Evolutionary conservation across 352 stramenopile genomes (phyloP).

Genomic region (Aphanomyces euteiches): DNA sequence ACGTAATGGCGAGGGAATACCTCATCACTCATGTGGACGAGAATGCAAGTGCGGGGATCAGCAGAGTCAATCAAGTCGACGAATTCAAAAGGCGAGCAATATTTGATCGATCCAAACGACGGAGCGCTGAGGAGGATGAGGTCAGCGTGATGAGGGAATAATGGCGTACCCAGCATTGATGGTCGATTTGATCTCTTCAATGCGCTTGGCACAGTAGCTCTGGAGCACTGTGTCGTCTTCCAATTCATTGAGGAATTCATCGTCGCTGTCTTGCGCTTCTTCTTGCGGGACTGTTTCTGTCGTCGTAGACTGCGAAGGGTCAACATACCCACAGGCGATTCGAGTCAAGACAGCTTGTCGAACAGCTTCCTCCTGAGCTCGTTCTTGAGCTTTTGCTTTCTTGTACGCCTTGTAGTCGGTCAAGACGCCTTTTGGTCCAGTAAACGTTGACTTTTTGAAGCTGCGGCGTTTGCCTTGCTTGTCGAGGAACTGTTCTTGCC

Average conservation of each 20-base stretch:
- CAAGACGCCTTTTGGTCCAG: constrained; percentile 75
- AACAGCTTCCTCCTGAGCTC: constrained; percentile 42
- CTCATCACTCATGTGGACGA: constrained; percentile 29
- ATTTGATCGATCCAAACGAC: constrained; percentile 54
- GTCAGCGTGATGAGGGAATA: not conserved
- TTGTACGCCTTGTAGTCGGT: constrained; percentile 83
- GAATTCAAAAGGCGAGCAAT: constrained; percentile 54
- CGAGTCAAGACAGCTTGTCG: constrained; percentile 49
- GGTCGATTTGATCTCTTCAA: constrained; percentile 56
- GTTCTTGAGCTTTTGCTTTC: constrained; percentile 51
- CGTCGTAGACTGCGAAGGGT: not conserved
- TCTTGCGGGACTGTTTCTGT: constrained; percentile 1
- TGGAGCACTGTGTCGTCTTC: constrained; percentile 55
- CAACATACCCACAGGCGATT: constrained; percentile 61
- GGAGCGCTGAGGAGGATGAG: constrained; percentile 32
- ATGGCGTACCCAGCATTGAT: constrained; percentile 33
- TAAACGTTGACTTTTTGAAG: constrained; percentile 61
- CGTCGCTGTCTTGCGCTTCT: constrained; percentile 32
- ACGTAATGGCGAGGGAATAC: constrained; percentile 32
- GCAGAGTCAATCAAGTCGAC: constrained; percentile 44
- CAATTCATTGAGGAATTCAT: constrained; percentile 42
- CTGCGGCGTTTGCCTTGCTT: constrained; percentile 37
- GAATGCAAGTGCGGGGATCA: not conserved
- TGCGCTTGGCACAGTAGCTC: constrained; percentile 56
- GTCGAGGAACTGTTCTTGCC: constrained; percentile 41